These are phyloP conservation scores for Plectosphaerella cucumerina DNA, from an alignment of 2,329 filamentous ascomycete genomes.

Conservation along the genomic window DNA sequence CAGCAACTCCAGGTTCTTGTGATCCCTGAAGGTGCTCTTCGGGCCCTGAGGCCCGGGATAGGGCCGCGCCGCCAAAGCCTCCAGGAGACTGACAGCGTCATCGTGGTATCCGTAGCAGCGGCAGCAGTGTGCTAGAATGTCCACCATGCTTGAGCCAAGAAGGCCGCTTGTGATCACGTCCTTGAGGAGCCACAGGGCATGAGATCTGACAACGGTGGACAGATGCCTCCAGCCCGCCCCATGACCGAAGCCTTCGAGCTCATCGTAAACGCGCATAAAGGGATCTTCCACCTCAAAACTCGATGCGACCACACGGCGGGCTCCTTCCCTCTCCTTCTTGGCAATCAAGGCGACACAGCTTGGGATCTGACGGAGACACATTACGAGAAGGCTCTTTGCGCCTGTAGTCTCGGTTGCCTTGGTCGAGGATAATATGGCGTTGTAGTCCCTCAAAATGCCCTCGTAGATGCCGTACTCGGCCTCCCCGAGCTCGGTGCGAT, in stretches of 20 bases:
- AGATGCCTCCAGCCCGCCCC: conserved; percentile 41
- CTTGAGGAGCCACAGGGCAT: conserved; percentile 38
- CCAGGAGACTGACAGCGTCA: conserved; percentile 38
- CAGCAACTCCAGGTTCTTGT: conserved; percentile 23
- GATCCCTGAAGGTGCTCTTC: conserved; percentile 22
- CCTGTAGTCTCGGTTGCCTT: background rate
- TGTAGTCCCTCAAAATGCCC: conserved; percentile 26
- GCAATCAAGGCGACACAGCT: conserved; percentile 43
- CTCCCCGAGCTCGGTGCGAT: background rate
- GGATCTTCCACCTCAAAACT: conserved; percentile 20
- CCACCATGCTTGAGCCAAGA: conserved; percentile 33
- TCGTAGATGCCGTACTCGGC: conserved; percentile 23
- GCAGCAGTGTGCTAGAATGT: conserved; percentile 37
- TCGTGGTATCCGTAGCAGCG: conserved; percentile 24
- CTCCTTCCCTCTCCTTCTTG: conserved; percentile 23
- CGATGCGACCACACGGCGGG: too few relatives aligned
- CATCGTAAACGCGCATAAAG: conserved; percentile 41
- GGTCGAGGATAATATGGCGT: conserved; percentile 23
- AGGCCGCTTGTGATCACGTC: conserved; percentile 37
- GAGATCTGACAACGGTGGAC: conserved; percentile 38
- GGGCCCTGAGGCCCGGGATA: conserved; percentile 29
- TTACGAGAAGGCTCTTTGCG: conserved; percentile 38
- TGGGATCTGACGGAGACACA: conserved; percentile 45
- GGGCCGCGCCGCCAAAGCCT: conserved; percentile 24
- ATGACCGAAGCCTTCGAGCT: conserved; percentile 40